Evolutionary conservation across 139 green algal species (phyloP).

Genomic region (Coelastrella sp.): DNA sequence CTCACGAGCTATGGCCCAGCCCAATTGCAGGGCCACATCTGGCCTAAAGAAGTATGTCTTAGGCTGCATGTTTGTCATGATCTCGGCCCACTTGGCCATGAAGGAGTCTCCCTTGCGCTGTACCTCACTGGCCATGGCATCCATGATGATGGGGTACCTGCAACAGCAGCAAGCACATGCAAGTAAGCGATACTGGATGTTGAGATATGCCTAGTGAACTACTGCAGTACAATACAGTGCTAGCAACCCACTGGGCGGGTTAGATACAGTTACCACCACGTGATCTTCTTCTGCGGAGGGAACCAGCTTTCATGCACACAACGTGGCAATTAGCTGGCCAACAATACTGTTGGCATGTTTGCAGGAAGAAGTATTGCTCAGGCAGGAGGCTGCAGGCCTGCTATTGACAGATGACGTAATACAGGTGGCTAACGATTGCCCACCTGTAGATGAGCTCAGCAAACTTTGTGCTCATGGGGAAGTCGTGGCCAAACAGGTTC

Average conservation of each 20-base stretch:
- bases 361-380: too few species aligned
- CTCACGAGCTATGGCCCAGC: constrained; percentile 87
- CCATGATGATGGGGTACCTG: constrained; percentile 75
- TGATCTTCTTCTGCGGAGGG: too few species aligned
- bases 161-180: not conserved
- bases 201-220: too few species aligned
- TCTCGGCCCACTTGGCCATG: constrained; percentile 88
- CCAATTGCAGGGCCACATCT: constrained; percentile 68
- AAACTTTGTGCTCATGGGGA: constrained; percentile 70
- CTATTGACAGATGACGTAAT: too few species aligned
- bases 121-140: constrained; percentile 89
- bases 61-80: constrained; percentile 93
- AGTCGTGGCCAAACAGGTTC: constrained; percentile 87
- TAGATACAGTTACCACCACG: too few species aligned
- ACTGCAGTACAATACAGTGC: too few species aligned
- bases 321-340: too few species aligned
- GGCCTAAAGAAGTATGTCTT: constrained; percentile 92
- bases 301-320: too few species aligned
- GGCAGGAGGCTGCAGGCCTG: too few species aligned
- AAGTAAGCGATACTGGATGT: not conserved
- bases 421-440: not conserved
- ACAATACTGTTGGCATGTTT: too few species aligned
- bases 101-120: constrained; percentile 85
- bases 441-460: constrained; percentile 65
- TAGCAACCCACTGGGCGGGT: too few species aligned